Base-by-base conservation (phyloP, 2,329 filamentous ascomycete species). In the Bisporella sp. region DNA sequence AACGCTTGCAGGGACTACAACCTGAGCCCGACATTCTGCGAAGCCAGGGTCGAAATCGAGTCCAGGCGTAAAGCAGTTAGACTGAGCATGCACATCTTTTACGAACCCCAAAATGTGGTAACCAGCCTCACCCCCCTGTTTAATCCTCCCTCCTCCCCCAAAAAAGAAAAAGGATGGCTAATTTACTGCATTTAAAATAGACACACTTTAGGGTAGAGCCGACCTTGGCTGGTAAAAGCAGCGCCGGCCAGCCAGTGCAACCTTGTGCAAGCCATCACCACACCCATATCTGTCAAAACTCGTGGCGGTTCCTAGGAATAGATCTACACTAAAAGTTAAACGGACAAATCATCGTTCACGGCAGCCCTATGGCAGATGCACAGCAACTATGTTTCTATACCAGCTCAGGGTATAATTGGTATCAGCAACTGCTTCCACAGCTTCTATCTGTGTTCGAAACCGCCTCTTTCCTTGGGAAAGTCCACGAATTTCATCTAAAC, bases 151-250 rank as follows among this genome's bases (percentile, higher is more conserved):
- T 8, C 35, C n/a, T 37, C 35, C 35, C 35, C n/a, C 8, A 9
- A n/a, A 37, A 8, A n/a, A 37, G 35, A n/a, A n/a, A 37, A 8
- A 37, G n/a, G 8, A n/a, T n/a, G 28, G 55, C 49, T 58, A 61
- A 59, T 62, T 62, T 60, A 47, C 47, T 41, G 46, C 35, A 57
- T 51, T 61, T 62, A 58, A 57, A 59, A 58, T 56, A 55, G 54
- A 47, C 35, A 8, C 35, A 37, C 8, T 37, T 37, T 37, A 8
- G 35, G 35, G 35, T 37, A 37, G 8, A 9, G 35, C 8, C 35
- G 8, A 37, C 8, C 8, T n/a, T 37, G n/a, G 8, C 35, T 21
- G 21, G 32, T 37, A 29, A 46, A 45, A 50, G 44, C 40, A 35
- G 44, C 48, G 28, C 21, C 39, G 33, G 29, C 29, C 31, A 53